Conservation (phyloP, 305 asterid genomes). For the Striga hermonthica region DNA sequence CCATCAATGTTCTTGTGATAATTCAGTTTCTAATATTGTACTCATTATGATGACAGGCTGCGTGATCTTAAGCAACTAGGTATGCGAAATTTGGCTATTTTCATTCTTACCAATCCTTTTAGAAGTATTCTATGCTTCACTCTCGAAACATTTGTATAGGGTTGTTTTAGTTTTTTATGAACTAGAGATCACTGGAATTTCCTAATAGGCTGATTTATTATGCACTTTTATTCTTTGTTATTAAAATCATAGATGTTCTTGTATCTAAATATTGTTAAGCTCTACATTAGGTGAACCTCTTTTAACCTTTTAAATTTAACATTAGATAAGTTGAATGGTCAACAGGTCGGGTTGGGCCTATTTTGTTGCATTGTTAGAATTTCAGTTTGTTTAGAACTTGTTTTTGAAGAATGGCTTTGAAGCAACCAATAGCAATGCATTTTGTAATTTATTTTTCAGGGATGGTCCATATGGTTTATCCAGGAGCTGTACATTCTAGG, state of each 20-base stretch:
- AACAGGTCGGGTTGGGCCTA: neutral
- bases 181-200: no score
- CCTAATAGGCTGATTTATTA: no score
- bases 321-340: neutral
- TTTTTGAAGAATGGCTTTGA: conserved; percentile 14
- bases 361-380: conserved; percentile 10
- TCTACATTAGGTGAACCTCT: neutral
- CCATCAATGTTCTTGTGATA: conserved; percentile 21
- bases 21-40: conserved; percentile 31
- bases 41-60: conserved; percentile 57
- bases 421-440: conserved; percentile 1
- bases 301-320: neutral
- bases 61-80: conserved; percentile 97
- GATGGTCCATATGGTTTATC: conserved; percentile 77
- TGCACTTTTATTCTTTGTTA: no score
- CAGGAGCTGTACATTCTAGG: conserved; percentile 97
- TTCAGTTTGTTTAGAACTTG: conserved; percentile 17
- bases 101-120: conserved; percentile 5
- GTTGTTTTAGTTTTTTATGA: no score
- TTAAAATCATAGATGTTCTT: neutral
- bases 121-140: no score
- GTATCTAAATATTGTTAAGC: neutral
- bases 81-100: conserved; percentile 28
- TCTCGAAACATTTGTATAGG: no score
- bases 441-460: conserved; percentile 43